Evolutionary conservation across 192 early-diverging fungal species (phyloP).

Genomic region (Backusella parvicylindrica): DNA sequence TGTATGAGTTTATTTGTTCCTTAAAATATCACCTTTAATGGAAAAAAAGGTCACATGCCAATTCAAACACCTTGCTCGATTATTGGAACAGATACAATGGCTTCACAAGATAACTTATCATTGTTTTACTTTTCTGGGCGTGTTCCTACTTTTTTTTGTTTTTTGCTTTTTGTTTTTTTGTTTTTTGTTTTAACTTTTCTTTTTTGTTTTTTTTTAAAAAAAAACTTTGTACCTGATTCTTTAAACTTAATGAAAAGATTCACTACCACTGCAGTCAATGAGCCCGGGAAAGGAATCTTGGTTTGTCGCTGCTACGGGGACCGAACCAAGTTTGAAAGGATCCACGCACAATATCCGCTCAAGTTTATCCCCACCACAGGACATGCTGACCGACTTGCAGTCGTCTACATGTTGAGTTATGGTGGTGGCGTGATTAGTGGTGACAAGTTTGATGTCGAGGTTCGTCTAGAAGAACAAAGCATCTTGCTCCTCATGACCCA

Average conservation of each 20-base stretch:
- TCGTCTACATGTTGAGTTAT: conserved; percentile 70
- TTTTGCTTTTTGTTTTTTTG: background rate
- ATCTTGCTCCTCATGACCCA: conserved; percentile 73
- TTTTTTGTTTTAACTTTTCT: background rate
- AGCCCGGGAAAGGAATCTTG: conserved; percentile 31
- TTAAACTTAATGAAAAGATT: conserved; percentile 2
- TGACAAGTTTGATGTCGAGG: conserved; percentile 54
- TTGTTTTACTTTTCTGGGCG: background rate
- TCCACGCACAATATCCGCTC: conserved; percentile 51
- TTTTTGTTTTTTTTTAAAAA: too few relatives aligned
- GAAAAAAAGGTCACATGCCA: background rate
- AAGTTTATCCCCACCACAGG: conserved; percentile 50
- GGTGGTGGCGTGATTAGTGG: conserved; percentile 79
- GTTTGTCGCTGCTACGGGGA: conserved; percentile 13
- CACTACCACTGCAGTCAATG: conserved; percentile 2
- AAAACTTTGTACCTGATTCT: background rate
- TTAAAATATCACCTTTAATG: background rate
- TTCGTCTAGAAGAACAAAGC: conserved; percentile 44
- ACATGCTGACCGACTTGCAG: conserved; percentile 34
- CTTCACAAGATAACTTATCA: background rate
- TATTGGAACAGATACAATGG: conserved; percentile 4
- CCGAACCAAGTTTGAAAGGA: conserved; percentile 24
- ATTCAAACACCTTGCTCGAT: background rate
- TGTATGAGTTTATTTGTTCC: background rate
- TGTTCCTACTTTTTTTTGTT: background rate